Evolutionary conservation across 2,329 filamentous ascomycete species (phyloP), one percentile per base, ranked within the genome.

Genomic region (Clarireedia homoeocarpa): DNA sequence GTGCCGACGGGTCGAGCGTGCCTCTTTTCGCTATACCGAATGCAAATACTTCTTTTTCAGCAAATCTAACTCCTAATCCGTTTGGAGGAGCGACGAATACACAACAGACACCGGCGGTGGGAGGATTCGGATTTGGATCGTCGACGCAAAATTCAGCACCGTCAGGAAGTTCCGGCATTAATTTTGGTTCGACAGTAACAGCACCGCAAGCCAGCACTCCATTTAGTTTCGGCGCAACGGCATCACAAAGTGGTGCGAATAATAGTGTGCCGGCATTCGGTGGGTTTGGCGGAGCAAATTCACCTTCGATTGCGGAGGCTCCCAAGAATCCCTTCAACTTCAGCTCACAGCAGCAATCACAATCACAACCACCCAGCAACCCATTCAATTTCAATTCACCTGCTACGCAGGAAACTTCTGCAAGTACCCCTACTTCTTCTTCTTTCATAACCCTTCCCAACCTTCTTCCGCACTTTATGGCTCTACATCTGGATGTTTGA

Each of bases 371-470:
- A 17, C 51, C 38, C 40, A 54, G 27, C 42, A 46, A 46, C 20
- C 42, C 42, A 4, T 46, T 46, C 23, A 24, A 6, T 26, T 46
- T 50, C n/a, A 38, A 17, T 30, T 55, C 36, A 20, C 53, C 26
- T 6, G 17, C 42, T 46, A 23, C 23, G 3, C 4, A 14, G 20
- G 53, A 55, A 50, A 55, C 40, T 15, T 26, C 38, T 50, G 53
- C 53, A 55, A 55, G 53, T 55, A 50, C 23, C 42, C n/a, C 30
- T 48, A 42, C 44, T 49, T 14, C 20, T 47, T 36, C 10, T 44
- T 20, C 26, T 24, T 15, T n/a, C 14, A 40, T n/a, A 15, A 5
- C 39, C 12, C 14, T n/a, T n/a, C 17, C 9, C 42, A 45, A 45
- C 4, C 20, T 45, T 40, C 17, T 40, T 40, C 27, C 27, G 1